These are phyloP conservation scores for Penicillium sumatraense DNA, from an alignment of 2,329 filamentous ascomycete species.

Conservation along the genomic window DNA sequence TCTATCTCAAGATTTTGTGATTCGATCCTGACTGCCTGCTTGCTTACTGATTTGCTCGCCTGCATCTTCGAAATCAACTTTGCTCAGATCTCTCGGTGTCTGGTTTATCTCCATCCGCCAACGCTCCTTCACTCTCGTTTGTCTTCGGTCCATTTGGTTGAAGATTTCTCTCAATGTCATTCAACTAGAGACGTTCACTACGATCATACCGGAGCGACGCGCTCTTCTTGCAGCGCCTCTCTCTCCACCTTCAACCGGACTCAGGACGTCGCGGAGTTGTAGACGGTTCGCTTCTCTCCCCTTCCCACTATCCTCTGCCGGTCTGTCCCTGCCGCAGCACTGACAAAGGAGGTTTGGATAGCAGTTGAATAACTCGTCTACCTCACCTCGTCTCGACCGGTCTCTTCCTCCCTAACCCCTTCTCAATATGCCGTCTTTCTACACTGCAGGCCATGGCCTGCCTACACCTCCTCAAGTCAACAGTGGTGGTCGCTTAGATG, in stretches of 20 bases:
- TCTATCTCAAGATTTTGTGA: background rate
- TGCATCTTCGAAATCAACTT: slow-evolving; percentile 3
- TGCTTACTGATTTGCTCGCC: too few species aligned
- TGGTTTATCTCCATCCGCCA: slow-evolving; percentile 8
- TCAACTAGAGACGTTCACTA: slow-evolving; percentile 41
- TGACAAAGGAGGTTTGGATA: slow-evolving; percentile 28
- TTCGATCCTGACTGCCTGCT: background rate
- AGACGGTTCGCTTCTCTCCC: slow-evolving; percentile 44
- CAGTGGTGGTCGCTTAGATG: slow-evolving; percentile 43
- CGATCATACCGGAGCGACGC: slow-evolving; percentile 39
- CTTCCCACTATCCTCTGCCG: slow-evolving; percentile 4
- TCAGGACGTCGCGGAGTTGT: slow-evolving; percentile 46
- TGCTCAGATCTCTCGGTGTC: slow-evolving; percentile 7
- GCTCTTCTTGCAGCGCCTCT: slow-evolving; percentile 47
- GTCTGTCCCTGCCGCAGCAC: slow-evolving; percentile 12
- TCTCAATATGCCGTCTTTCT: slow-evolving; percentile 49
- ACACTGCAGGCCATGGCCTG: slow-evolving; percentile 45
- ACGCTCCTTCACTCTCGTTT: slow-evolving; percentile 33
- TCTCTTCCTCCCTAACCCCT: slow-evolving; percentile 18
- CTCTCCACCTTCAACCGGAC: slow-evolving; percentile 34
- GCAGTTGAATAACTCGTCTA: slow-evolving; percentile 37
- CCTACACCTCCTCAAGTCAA: slow-evolving; percentile 49
- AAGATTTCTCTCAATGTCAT: slow-evolving; percentile 44
- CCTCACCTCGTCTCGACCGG: slow-evolving; percentile 40
- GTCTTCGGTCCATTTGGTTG: slow-evolving; percentile 25